These are phyloP conservation scores for Ascochyta lentis DNA, from an alignment of 2,329 filamentous ascomycete genomes.

Conservation along the genomic window DNA sequence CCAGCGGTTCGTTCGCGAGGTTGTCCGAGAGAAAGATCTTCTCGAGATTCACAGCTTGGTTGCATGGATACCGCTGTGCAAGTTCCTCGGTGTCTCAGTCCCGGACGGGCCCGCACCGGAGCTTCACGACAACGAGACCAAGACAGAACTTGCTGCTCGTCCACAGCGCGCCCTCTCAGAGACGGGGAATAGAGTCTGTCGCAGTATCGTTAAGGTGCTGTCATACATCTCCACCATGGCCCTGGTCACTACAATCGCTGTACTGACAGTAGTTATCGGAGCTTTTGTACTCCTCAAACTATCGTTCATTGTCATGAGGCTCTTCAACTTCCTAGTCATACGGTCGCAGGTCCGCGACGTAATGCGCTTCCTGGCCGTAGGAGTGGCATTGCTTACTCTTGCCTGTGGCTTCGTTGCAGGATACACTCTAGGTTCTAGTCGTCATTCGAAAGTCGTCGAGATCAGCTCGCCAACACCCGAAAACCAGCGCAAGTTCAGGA, in stretches of 20 bases:
- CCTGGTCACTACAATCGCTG: not conserved
- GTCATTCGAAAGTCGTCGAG: not conserved
- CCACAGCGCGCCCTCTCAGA: not conserved
- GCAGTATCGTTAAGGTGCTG: not conserved
- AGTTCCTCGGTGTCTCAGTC: slow-evolving; percentile 32
- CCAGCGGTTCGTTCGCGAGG: slow-evolving; percentile 20
- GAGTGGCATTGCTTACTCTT: not conserved
- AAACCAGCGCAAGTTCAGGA: not conserved
- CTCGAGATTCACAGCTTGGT: slow-evolving; percentile 33
- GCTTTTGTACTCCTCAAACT: not conserved
- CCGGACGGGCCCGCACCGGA: slow-evolving; percentile 33
- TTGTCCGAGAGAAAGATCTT: slow-evolving; percentile 31
- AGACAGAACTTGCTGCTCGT: not conserved
- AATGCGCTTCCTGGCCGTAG: not conserved
- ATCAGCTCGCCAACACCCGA: not conserved
- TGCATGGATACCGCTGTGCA: slow-evolving; percentile 41
- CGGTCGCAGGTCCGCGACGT: not conserved
- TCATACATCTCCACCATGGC: not conserved
- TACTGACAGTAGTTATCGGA: slow-evolving; percentile 1
- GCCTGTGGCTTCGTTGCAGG: slow-evolving; percentile 3
- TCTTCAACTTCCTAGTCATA: not conserved
- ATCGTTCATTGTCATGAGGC: not conserved
- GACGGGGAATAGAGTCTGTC: not conserved
- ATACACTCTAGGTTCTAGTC: slow-evolving; percentile 1
- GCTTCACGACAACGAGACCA: slow-evolving; percentile 11